Conservation (phyloP, 176 grass and related monocot genomes). For the maize (Zea mays) region Zm-B73-REFERENCE-NAM-5.0 NC_050098.1:199111001-199111500, state of each 20-base stretch:
- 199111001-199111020: background rate
- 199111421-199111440: too few relatives aligned
- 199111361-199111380: too few relatives aligned
- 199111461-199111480: too few relatives aligned
- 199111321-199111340: too few relatives aligned
- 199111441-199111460: too few relatives aligned
- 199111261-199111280: background rate
- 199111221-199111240: background rate
- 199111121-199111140: background rate
- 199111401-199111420: too few relatives aligned
- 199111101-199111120: background rate
- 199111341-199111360: too few relatives aligned
- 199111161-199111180: background rate
- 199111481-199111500: too few relatives aligned
- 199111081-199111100: background rate
- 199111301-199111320: too few relatives aligned
- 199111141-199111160: background rate
- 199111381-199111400: too few relatives aligned
- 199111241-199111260: background rate
- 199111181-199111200: slow-evolving; percentile 16
- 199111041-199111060: background rate
- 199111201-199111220: background rate
- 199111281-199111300: too few relatives aligned
- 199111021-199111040: background rate
- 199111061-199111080: background rate